A percentile compares a stretch with the other conserved stretches of the same genome.
Conservation (phyloP, 169 alveolate species). For the Cryptosporidium ryanae region DNA sequence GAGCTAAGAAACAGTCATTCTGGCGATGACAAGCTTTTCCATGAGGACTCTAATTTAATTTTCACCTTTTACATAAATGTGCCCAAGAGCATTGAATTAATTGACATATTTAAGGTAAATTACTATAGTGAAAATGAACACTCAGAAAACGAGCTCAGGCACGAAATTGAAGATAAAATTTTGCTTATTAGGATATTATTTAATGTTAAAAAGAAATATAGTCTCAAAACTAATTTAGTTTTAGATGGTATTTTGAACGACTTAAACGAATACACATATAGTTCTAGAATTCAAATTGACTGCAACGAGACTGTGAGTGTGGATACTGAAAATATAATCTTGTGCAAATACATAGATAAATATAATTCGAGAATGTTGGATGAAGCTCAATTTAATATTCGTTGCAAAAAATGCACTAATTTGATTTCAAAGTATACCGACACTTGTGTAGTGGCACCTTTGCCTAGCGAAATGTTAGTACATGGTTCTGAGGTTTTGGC, state of each 20-base stretch:
- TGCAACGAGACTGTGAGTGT: constrained; percentile 3
- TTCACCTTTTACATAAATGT: constrained; percentile 1
- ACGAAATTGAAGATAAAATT: neutral
- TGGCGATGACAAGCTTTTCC: too few species aligned
- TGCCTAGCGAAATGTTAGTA: constrained; percentile 63
- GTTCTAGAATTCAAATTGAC: neutral
- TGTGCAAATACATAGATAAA: neutral
- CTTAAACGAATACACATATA: too few species aligned
- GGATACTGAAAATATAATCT: constrained; percentile 3
- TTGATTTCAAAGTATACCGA: constrained; percentile 9
- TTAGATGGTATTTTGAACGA: too few species aligned
- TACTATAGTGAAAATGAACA: constrained; percentile 12
- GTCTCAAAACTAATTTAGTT: constrained; percentile 5
- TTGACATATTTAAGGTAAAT: constrained; percentile 25
- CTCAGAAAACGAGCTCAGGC: neutral
- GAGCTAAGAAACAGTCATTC: too few species aligned
- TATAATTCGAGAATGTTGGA: neutral
- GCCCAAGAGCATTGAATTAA: constrained; percentile 11
- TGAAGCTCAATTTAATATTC: neutral
- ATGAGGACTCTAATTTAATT: too few species aligned
- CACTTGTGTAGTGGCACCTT: constrained; percentile 27
- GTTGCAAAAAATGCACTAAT: constrained; percentile 7
- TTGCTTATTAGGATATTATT: constrained; percentile 17
- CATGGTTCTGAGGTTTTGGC: constrained; percentile 56
- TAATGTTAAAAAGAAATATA: constrained; percentile 7